A percentile compares a stretch with the other conserved stretches of the same genome.
These are phyloP conservation scores for Moringa oleifera DNA, from an alignment of 345 rosid species.

Conservation along the genomic window DNA sequence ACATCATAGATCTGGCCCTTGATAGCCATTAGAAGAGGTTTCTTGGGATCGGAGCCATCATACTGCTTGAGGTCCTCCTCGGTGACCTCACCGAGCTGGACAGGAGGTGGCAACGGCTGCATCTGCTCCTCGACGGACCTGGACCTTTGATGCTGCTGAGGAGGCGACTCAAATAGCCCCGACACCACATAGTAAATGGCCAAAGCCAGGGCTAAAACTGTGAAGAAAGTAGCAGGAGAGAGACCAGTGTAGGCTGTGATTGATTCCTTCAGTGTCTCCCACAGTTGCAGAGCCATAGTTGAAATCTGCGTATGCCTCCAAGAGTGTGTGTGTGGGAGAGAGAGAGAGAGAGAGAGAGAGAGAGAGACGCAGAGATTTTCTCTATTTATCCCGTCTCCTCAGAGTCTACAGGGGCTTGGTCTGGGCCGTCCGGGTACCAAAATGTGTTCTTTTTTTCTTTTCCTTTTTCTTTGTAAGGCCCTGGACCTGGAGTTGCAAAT, in stretches of 20 bases:
- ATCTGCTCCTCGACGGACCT: conserved; percentile 46
- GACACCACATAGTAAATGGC: conserved; percentile 70
- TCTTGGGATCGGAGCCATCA: conserved; percentile 75
- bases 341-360: too few species aligned
- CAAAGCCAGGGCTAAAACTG: conserved; percentile 57
- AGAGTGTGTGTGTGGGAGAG: too few species aligned
- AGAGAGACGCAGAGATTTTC: too few species aligned
- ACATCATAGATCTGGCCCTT: conserved; percentile 99
- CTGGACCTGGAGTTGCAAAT: too few species aligned
- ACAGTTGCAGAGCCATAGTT: conserved; percentile 74
- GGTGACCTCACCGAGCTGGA: conserved; percentile 85
- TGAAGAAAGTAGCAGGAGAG: conserved; percentile 76
- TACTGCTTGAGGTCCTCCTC: conserved; percentile 80
- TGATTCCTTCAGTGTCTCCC: conserved; percentile 85
- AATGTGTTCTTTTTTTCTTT: too few species aligned
- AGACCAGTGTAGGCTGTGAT: conserved; percentile 82
- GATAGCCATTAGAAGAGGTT: conserved; percentile 97
- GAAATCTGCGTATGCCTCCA: too few species aligned
- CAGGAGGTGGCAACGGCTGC: conserved; percentile 79
- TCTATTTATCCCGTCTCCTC: too few species aligned
- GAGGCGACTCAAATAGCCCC: conserved; percentile 52
- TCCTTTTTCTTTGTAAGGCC: too few species aligned
- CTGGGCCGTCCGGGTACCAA: too few species aligned
- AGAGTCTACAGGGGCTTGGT: too few species aligned
- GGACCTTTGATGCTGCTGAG: conserved; percentile 32